Conservation (phyloP, 1,284 basidiomycete genomes). For the Wallemia ichthyophaga region DNA sequence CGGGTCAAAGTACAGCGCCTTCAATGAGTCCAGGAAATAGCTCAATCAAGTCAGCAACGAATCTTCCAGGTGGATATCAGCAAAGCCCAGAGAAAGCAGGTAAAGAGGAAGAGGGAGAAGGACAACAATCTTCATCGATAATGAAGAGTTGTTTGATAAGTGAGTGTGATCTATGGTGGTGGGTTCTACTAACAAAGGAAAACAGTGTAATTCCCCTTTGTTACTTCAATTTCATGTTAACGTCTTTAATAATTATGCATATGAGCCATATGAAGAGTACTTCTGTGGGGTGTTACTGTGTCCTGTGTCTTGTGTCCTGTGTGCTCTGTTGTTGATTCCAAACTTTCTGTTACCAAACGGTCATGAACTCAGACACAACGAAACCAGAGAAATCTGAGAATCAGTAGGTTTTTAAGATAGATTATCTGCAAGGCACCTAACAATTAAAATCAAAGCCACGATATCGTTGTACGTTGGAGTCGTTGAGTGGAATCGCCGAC, state of each 20-base stretch:
- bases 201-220: neutral
- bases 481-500: too few species aligned
- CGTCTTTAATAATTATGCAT: neutral
- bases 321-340: too few species aligned
- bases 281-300: too few species aligned
- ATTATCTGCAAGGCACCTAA: neutral
- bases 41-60: neutral
- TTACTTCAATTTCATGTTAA: neutral
- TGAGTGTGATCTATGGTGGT: neutral
- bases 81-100: neutral
- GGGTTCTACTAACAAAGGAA: neutral
- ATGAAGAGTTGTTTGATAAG: neutral
- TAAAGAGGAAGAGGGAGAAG: neutral
- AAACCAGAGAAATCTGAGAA: neutral
- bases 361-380: neutral
- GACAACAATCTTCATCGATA: neutral
- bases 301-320: too few species aligned
- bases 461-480: neutral
- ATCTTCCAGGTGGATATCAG: neutral
- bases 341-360: neutral
- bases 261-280: too few species aligned
- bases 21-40: neutral
- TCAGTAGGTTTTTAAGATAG: neutral
- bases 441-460: neutral
- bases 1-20: neutral